A percentile compares a stretch with the other conserved stretches of the same genome.
Conservation (phyloP, 2,329 filamentous ascomycete species). For the Exophiala alcalophila region DNA sequence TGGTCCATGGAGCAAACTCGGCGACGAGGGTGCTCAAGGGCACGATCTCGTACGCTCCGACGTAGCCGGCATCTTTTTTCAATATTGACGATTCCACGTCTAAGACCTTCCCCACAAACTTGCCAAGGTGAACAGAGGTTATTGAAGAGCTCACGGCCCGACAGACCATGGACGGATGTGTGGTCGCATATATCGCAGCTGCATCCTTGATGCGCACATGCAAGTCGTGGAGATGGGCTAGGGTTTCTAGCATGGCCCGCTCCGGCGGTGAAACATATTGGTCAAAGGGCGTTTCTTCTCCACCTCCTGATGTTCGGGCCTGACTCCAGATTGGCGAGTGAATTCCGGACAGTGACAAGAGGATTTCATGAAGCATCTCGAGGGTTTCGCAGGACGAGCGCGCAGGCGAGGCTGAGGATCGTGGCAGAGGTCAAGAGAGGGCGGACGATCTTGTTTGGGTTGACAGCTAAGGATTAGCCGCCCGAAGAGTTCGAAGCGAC, state of each 20-base stretch:
- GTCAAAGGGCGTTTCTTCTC: slow-evolving; percentile 51
- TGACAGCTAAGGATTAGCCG: slow-evolving; percentile 44
- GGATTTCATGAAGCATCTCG: slow-evolving; percentile 93
- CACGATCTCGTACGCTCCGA: slow-evolving; percentile 91
- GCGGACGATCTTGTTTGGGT: slow-evolving; percentile 29
- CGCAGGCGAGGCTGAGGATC: slow-evolving; percentile 15
- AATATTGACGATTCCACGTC: slow-evolving; percentile 79
- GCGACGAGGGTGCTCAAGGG: slow-evolving; percentile 79
- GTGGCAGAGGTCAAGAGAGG: slow-evolving; percentile 13
- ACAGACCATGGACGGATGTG: slow-evolving; percentile 78
- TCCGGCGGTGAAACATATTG: slow-evolving; percentile 68
- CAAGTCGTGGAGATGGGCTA: slow-evolving; percentile 73
- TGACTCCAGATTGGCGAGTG: slow-evolving; percentile 69
- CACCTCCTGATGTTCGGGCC: slow-evolving; percentile 54
- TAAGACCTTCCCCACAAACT: slow-evolving; percentile 79
- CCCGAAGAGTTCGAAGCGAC: slow-evolving; percentile 47
- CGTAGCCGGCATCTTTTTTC: slow-evolving; percentile 69
- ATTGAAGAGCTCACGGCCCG: slow-evolving; percentile 82
- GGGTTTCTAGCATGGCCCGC: slow-evolving; percentile 71
- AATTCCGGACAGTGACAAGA: slow-evolving; percentile 92
- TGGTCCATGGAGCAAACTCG: slow-evolving; percentile 83
- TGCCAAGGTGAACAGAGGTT: slow-evolving; percentile 67
- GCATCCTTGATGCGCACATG: slow-evolving; percentile 70
- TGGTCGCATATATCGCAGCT: slow-evolving; percentile 63
- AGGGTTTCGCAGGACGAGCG: slow-evolving; percentile 1